These are phyloP conservation scores for Canavalia gladiata DNA, from an alignment of 306 rosid species.

Conservation along the genomic window DNA sequence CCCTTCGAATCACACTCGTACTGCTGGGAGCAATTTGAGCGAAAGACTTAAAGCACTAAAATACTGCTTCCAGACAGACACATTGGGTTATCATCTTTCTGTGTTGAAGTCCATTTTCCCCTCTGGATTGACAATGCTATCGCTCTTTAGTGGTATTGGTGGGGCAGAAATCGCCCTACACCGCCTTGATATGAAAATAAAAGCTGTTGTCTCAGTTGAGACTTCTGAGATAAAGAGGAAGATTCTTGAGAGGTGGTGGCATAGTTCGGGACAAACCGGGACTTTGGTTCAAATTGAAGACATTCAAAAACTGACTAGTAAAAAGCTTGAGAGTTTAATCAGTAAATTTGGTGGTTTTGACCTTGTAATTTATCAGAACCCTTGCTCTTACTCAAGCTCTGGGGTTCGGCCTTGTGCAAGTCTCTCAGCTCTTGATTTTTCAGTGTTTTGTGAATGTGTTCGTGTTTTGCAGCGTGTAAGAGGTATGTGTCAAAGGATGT, in stretches of 20 bases:
- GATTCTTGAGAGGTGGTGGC: constrained; percentile 89
- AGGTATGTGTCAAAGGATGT: constrained; percentile 61
- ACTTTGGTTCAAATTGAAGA: constrained; percentile 79
- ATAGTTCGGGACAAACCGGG: constrained; percentile 69
- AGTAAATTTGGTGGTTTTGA: constrained; percentile 72
- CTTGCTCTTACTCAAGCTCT: constrained; percentile 55
- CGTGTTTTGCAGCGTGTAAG: constrained; percentile 80
- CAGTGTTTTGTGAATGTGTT: constrained; percentile 75
- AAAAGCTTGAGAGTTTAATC: constrained; percentile 61
- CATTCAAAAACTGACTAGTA: constrained; percentile 70
- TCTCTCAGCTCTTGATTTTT: constrained; percentile 65
- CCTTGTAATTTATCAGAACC: constrained; percentile 78
- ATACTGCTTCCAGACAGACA: constrained; percentile 85
- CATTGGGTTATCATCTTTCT: constrained; percentile 80
- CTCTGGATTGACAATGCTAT: constrained; percentile 69
- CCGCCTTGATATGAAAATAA: constrained; percentile 75
- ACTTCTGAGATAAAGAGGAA: constrained; percentile 68
- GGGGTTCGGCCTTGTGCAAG: constrained; percentile 43
- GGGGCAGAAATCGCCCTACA: constrained; percentile 90
- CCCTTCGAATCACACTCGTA: constrained; percentile 72
- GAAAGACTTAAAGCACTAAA: constrained; percentile 75
- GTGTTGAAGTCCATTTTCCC: constrained; percentile 76
- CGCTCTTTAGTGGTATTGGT: constrained; percentile 84
- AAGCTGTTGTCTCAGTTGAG: constrained; percentile 81
- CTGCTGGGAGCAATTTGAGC: constrained; percentile 52